These are phyloP conservation scores for Debaryomycetaceae sp. DNA, from an alignment of 1,139 yeast species.

Conservation along the genomic window DNA sequence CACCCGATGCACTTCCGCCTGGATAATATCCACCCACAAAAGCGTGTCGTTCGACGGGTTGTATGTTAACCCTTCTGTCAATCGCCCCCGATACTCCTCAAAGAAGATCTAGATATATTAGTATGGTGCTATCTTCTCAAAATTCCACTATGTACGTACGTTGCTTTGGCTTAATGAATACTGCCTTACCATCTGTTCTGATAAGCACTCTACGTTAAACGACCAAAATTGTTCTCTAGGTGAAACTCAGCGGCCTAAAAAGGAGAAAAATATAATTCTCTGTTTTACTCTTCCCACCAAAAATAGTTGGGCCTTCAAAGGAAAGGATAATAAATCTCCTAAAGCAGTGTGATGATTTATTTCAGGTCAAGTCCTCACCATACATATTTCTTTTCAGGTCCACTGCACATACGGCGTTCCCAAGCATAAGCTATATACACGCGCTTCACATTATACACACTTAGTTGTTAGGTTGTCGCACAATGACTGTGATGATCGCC, in stretches of 20 bases:
- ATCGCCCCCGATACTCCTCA: conserved; percentile 46
- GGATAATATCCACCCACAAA: conserved; percentile 68
- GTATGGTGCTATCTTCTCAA: not conserved
- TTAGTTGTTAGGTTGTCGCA: no score
- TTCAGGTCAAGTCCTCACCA: no score
- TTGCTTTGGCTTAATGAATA: not conserved
- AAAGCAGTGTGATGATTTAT: no score
- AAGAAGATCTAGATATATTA: conserved; percentile 23
- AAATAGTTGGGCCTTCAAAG: not conserved
- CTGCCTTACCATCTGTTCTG: not conserved
- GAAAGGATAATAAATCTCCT: not conserved
- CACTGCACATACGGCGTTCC: not conserved
- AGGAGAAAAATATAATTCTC: no score
- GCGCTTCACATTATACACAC: not conserved
- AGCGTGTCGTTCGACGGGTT: conserved; percentile 54
- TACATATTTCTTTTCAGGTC: not conserved
- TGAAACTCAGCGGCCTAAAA: not conserved
- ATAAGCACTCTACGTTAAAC: not conserved
- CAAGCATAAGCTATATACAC: not conserved
- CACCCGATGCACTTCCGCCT: conserved; percentile 54
- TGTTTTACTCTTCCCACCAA: not conserved
- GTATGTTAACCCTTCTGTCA: conserved; percentile 68
- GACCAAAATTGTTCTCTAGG: not conserved
- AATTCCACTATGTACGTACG: not conserved
- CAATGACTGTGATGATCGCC: no score